Conservation (phyloP, 192 early-diverging fungal species). For the Dimargaris cristalligena region DNA sequence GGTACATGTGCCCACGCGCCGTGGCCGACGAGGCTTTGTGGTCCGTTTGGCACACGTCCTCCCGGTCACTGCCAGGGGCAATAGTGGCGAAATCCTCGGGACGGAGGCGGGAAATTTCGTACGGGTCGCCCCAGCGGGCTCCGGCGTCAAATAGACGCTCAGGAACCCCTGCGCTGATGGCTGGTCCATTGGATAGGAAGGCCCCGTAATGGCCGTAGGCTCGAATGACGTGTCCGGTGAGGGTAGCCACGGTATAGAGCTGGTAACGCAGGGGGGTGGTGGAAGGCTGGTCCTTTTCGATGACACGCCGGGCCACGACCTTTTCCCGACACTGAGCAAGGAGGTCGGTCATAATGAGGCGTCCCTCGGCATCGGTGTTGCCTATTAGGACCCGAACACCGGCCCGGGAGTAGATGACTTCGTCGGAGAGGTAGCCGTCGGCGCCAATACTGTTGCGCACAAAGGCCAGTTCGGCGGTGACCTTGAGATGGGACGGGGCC, state of each 20-base stretch:
- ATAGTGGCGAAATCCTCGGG: slow-evolving; percentile 59
- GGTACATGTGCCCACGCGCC: slow-evolving; percentile 70
- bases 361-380: slow-evolving; percentile 84
- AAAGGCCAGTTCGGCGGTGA: slow-evolving; percentile 54
- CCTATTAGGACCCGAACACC: slow-evolving; percentile 62
- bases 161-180: slow-evolving; percentile 40
- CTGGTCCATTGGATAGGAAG: slow-evolving; percentile 59
- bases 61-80: slow-evolving; percentile 40
- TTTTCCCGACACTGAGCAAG: slow-evolving; percentile 56
- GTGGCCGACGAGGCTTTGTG: slow-evolving; percentile 50
- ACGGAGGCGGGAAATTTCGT: slow-evolving; percentile 62
- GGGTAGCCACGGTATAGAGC: slow-evolving; percentile 68
- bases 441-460: slow-evolving; percentile 73
- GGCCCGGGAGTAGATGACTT: slow-evolving; percentile 57
- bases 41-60: slow-evolving; percentile 77
- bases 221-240: slow-evolving; percentile 70
- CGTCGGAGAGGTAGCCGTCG: slow-evolving; percentile 66
- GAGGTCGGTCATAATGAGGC: slow-evolving; percentile 74
- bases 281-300: slow-evolving; percentile 18
- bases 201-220: slow-evolving; percentile 63
- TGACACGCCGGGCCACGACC: slow-evolving; percentile 38
- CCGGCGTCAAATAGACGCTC: slow-evolving; percentile 44
- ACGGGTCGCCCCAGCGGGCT: slow-evolving; percentile 57
- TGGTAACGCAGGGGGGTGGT: slow-evolving; percentile 25
- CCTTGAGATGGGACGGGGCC: slow-evolving; percentile 44